These are phyloP conservation scores for Rhodotorula graminis DNA, from an alignment of 768 basidiomycete species.

Conservation along the genomic window DNA sequence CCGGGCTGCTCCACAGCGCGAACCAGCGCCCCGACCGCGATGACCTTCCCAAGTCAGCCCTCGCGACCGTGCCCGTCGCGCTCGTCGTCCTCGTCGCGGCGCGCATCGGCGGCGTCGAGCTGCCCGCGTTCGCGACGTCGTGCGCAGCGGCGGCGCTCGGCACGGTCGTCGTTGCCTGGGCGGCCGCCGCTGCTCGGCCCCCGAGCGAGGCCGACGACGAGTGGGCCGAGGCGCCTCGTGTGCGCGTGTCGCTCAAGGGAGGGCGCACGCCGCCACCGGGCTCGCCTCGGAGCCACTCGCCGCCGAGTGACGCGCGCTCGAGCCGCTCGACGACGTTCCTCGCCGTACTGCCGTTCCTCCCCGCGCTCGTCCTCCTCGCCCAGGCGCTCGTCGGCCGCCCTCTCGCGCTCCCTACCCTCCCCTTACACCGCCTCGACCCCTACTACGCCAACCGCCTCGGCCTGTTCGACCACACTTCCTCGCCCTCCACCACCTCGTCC, in stretches of 20 bases:
- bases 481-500: not conserved
- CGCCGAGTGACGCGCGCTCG: too few relatives aligned
- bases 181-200: too few relatives aligned
- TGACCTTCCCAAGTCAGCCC: not conserved
- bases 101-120: not conserved
- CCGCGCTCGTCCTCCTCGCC: conserved; percentile 1
- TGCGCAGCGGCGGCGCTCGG: too few relatives aligned
- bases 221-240: too few relatives aligned
- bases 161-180: too few relatives aligned
- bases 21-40: not conserved
- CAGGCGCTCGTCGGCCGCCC: not conserved
- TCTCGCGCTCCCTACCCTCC: not conserved
- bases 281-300: too few relatives aligned
- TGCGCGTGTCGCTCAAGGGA: too few relatives aligned
- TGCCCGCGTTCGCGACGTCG: not conserved
- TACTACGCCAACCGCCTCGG: conserved; percentile 10
- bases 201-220: too few relatives aligned
- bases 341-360: conserved; percentile 1
- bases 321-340: too few relatives aligned
- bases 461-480: not conserved
- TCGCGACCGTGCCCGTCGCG: too few relatives aligned
- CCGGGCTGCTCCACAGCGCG: not conserved
- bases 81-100: not conserved
- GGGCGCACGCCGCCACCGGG: too few relatives aligned
- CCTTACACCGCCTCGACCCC: not conserved